Conservation (phyloP, 768 basidiomycete genomes). For the Tricholoma hemisulphureum region DNA sequence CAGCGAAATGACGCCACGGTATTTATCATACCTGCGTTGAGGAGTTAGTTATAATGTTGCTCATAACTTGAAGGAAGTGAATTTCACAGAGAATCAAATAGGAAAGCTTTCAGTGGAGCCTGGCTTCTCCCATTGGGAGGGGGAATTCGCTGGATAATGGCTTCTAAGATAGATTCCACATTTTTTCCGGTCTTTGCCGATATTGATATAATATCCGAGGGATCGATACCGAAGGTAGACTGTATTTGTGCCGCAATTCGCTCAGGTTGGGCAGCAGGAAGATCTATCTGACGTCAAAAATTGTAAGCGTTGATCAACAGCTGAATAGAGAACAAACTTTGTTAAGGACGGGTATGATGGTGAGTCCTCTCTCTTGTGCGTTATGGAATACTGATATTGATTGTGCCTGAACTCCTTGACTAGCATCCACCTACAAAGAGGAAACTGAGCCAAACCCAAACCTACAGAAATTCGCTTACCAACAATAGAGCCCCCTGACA, state of each 20-base stretch:
- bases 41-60: slow-evolving; percentile 11
- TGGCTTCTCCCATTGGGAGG: slow-evolving; percentile 59
- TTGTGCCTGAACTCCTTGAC: slow-evolving; percentile 97
- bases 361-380: slow-evolving; percentile 76
- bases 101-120: slow-evolving; percentile 72
- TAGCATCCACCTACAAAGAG: slow-evolving; percentile 77
- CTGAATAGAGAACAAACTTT: slow-evolving; percentile 51
- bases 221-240: slow-evolving; percentile 78
- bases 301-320: slow-evolving; percentile 6
- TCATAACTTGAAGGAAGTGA: background rate
- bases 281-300: slow-evolving; percentile 65
- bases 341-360: slow-evolving; percentile 89
- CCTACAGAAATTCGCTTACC: slow-evolving; percentile 27
- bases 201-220: slow-evolving; percentile 70
- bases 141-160: slow-evolving; percentile 83
- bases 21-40: slow-evolving; percentile 78
- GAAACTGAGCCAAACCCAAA: slow-evolving; percentile 1
- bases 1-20: slow-evolving; percentile 92
- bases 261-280: slow-evolving; percentile 84
- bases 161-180: slow-evolving; percentile 71
- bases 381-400: slow-evolving; percentile 93
- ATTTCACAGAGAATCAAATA: slow-evolving; percentile 90
- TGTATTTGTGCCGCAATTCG: slow-evolving; percentile 79
- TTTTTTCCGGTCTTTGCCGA: slow-evolving; percentile 93
- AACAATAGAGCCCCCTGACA: slow-evolving; percentile 84